Base-by-base conservation (phyloP, 768 basidiomycete genomes). In the Obba rivulosa region DNA sequence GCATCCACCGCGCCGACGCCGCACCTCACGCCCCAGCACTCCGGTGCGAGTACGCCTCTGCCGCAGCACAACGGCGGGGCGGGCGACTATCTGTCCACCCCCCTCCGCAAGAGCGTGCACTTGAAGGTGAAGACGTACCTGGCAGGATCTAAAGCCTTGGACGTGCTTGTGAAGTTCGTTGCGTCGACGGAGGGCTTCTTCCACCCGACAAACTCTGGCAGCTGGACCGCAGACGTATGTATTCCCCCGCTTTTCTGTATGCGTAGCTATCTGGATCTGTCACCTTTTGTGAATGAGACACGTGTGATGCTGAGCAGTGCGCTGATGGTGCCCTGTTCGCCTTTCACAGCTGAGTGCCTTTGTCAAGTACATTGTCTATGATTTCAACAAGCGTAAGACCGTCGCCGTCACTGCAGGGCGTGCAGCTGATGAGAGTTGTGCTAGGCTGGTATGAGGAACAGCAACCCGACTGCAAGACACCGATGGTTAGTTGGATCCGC, bases 101-200 rank as follows among this genome's bases (percentile, higher is more conserved):
- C 82, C 0, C 66, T 86, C 2, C 68, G 69, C n/a, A 77, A 76
- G 53, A 72, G 71, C 44, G 65, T 60, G 3, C 63, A 59, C 31
- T 62, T 62, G 35, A 76, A 66, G 59, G 56, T 59, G 31, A 78
- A 70, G 59, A 76, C 77, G 3, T 91, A 83, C 62, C 68, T 92
- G n/a, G 92, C 77, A 13, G 92, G 92, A 11, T 87, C 81, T 20
- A 87, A 81, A 63, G 88, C 92, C 3, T 68, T 95, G 48, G 91
- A 93, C 62, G 87, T 90, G 8, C 68, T 95, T n/a, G 81, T 81
- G 10, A 84, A 84, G 63, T 69, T 95, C 52, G 81, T 95, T 55
- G 87, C 87, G 7, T 90, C 89, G 4, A 87, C 83, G 22, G 92
- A 95, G 65, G 83, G 83, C 48, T 92, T 92, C 69, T 95, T 93